Evolutionary conservation across 2,329 filamentous ascomycete genomes (phyloP), one percentile per base, ranked within the genome.

Genomic region (Cadophora sp.): DNA sequence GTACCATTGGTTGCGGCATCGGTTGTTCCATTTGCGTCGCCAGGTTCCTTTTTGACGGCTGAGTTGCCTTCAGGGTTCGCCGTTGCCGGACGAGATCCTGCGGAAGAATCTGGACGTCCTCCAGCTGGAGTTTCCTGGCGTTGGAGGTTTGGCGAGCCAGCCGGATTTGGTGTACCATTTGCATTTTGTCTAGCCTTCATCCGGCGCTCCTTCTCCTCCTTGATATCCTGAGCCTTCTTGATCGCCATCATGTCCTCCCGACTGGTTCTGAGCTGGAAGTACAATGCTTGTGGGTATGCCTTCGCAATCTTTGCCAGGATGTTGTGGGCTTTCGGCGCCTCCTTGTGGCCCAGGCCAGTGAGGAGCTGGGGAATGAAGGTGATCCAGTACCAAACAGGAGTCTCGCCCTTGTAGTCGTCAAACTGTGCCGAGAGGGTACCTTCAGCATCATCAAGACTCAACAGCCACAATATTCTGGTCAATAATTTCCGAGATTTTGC

Each of bases 341-440:
- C 97, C 74, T 95, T 94, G 77, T 97, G 91, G 1, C 92, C 93
- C 62, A 99, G 85, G 63, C 95, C 96, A 53, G 93, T 95, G 37
- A 99, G 87, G 51, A 99, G 86, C 80, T 99, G 96, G 22, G 96
- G 96, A 71, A 99, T 98, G 79, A 97, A 99, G 0, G 95, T 98
- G 74, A 98, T 97, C 96, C 96, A 99, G 81, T 98, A 99, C 96
- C 96, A 99, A 14, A 97, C 93, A 0, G 94, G 94, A 1, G 94
- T 97, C 74, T 99, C 97, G 62, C 96, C 96, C 83, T 98, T 97
- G 83, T 96, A 99, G 74, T 95, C 93, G 72, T 97, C 93, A 73
- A 97, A 99, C 14, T 95, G 93, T 74, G 89, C 85, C 0, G 93
- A 91, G 69, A 99, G 90, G 46, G 87, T 91, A 14, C 93, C 93